Base-by-base conservation (phyloP, 352 stramenopile genomes). In the Phytophthora ohioensis region DNA sequence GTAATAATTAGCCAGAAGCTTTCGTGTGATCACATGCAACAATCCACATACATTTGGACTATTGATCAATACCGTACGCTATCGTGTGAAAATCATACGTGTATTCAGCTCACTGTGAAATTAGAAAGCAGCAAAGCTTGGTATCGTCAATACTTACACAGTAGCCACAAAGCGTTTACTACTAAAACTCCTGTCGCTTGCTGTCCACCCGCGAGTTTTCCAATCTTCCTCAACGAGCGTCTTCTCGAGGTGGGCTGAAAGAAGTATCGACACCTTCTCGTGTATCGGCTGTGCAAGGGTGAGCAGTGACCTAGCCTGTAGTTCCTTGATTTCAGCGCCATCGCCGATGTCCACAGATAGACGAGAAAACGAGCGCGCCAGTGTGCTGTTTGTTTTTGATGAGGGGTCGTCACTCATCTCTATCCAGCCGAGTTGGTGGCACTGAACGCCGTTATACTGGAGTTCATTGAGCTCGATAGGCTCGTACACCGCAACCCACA, bases 361-460 rank as follows among this genome's bases (percentile, higher is more conserved):
- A 39, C 75, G 69, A 39, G 78, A 80, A 54, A 68, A 83, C 41
- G 79, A 82, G 43, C 84, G 82, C 36, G 80, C 63, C 5, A 73
- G 71, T 15, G 82, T 76, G 5, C 13, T 52, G 11, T 63, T 52
- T n/a, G 58, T 30, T 9, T 9, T 17, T 31, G 8, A 45, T 10
- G 11, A 4, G 13, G 12, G 5, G 7, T 21, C 8, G 2, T 39
- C 21, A 2, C 13, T 36, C 3, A 75, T 4, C 31, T 71, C 4
- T 5, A 78, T 62, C 64, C 67, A 84, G 7, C 71, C 77, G 0
- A 62, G 52, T 34, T 77, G 60, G 12, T 64, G 36, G 15, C 69
- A 69, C 17, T 58, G 67, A 56, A 81, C 38, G 5, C 75, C 67
- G 17, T 35, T 36, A 31, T 73, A 65, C 5, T 69, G 64, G 1